These are phyloP conservation scores for Skeletonema menzelii DNA, from an alignment of 108 stramenopile species.

Conservation along the genomic window DNA sequence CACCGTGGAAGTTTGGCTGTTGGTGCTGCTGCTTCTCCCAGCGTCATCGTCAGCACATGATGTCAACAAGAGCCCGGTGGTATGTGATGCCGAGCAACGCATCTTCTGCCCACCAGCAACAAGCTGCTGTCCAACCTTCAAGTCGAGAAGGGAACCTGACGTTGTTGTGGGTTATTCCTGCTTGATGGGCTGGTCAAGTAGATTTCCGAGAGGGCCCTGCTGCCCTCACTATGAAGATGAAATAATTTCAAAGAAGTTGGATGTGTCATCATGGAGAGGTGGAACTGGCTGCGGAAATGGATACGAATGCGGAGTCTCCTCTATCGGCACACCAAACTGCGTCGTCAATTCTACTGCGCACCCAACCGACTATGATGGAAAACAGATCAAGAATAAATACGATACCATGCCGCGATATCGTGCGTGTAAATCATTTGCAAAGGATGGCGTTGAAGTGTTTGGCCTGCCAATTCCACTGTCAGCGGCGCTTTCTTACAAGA, in stretches of 20 bases:
- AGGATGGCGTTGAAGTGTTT: constrained; percentile 1
- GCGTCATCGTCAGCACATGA: not conserved
- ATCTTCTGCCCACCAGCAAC: not conserved
- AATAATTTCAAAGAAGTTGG: not conserved
- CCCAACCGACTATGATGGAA: constrained; percentile 10
- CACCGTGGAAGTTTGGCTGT: no score
- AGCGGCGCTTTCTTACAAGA: not conserved
- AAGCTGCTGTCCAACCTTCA: not conserved
- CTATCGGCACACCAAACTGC: not conserved
- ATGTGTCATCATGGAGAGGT: not conserved
- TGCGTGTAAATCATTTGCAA: constrained; percentile 7
- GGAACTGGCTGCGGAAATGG: constrained; percentile 1
- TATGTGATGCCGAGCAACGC: not conserved
- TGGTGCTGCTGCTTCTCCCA: not conserved
- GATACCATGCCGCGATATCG: constrained; percentile 22
- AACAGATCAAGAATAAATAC: constrained; percentile 9
- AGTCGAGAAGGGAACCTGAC: not conserved
- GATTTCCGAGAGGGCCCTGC: not conserved
- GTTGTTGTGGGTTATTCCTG: constrained; percentile 2
- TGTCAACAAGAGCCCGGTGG: not conserved
- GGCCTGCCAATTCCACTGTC: constrained; percentile 9
- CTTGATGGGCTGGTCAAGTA: not conserved
- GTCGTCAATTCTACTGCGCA: not conserved
- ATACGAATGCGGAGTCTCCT: not conserved
- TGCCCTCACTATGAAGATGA: not conserved